These are phyloP conservation scores for Leucocoprinus sp. DNA, from an alignment of 768 basidiomycete species.

Conservation along the genomic window DNA sequence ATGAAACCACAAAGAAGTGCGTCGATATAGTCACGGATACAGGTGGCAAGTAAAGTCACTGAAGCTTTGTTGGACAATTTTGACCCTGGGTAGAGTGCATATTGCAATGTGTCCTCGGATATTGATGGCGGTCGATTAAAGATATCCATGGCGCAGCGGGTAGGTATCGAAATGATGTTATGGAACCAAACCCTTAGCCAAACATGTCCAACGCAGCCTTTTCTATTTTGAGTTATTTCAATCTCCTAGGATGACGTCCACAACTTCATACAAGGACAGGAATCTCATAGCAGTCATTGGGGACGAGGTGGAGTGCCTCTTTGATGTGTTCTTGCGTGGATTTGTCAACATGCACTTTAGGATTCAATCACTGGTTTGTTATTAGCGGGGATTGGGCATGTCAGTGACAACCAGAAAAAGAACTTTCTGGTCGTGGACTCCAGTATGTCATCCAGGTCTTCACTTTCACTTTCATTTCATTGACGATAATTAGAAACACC, in stretches of 20 bases:
- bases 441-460: slow-evolving; percentile 46
- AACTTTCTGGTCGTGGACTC: slow-evolving; percentile 94
- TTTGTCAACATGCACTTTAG: slow-evolving; percentile 32
- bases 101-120: slow-evolving; percentile 80
- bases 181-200: slow-evolving; percentile 1
- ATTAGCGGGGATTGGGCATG: slow-evolving; percentile 90
- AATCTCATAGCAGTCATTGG: slow-evolving; percentile 92
- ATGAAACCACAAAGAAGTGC: slow-evolving; percentile 50
- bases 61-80: slow-evolving; percentile 49
- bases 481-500: slow-evolving; percentile 63
- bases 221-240: slow-evolving; percentile 4
- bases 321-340: background rate
- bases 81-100: slow-evolving; percentile 57
- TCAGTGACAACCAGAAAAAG: slow-evolving; percentile 88
- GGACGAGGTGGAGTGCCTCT: slow-evolving; percentile 69
- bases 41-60: slow-evolving; percentile 57
- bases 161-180: slow-evolving; percentile 6
- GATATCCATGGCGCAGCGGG: slow-evolving; percentile 54
- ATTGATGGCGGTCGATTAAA: slow-evolving; percentile 73
- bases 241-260: slow-evolving; percentile 34
- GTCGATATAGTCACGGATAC: slow-evolving; percentile 51
- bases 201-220: slow-evolving; percentile 7
- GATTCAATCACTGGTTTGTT: slow-evolving; percentile 96
- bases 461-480: background rate
- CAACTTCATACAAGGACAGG: slow-evolving; percentile 66